Evolutionary conservation across 176 grass and related monocot species (phyloP).

Genomic region (Carex parvula): DNA sequence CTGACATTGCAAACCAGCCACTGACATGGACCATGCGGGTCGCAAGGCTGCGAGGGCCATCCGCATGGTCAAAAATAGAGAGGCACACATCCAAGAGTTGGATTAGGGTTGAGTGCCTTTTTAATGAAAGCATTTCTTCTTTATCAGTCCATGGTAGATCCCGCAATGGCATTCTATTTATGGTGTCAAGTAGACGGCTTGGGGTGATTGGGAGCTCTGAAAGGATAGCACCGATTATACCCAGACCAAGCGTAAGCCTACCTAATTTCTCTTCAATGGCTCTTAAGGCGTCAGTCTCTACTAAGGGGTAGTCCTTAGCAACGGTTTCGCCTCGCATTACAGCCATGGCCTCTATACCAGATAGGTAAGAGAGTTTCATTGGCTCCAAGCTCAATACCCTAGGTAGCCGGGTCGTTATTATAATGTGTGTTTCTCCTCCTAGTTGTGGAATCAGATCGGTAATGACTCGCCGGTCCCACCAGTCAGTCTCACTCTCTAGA

Average conservation of each 20-base stretch:
- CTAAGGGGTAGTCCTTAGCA: slow-evolving; percentile 59
- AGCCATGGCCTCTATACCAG: slow-evolving; percentile 81
- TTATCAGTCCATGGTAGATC: slow-evolving; percentile 63
- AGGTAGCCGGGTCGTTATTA: slow-evolving; percentile 80
- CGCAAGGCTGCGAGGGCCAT: slow-evolving; percentile 78
- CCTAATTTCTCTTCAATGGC: slow-evolving; percentile 87
- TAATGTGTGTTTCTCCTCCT: slow-evolving; percentile 84
- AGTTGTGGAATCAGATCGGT: slow-evolving; percentile 80
- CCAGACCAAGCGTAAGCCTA: slow-evolving; percentile 72
- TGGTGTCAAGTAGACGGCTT: slow-evolving; percentile 79
- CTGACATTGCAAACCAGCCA: slow-evolving; percentile 77
- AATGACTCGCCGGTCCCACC: slow-evolving; percentile 82
- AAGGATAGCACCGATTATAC: slow-evolving; percentile 82
- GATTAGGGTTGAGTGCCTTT: slow-evolving; percentile 56
- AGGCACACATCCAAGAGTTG: slow-evolving; percentile 83
- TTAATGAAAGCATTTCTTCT: slow-evolving; percentile 52
- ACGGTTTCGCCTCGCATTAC: slow-evolving; percentile 76
- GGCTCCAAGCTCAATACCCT: slow-evolving; percentile 84
- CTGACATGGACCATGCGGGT: slow-evolving; percentile 81
- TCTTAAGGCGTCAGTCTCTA: slow-evolving; percentile 83
- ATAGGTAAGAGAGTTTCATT: slow-evolving; percentile 89
- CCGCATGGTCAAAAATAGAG: slow-evolving; percentile 94
- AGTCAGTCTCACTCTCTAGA: slow-evolving; percentile 93
- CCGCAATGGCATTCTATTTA: slow-evolving; percentile 72
- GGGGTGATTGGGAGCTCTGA: slow-evolving; percentile 89